phyloP scores from a whole-genome alignment of 2,329 filamentous ascomycete species.

The Xylariomycetidae sp. region DNA sequence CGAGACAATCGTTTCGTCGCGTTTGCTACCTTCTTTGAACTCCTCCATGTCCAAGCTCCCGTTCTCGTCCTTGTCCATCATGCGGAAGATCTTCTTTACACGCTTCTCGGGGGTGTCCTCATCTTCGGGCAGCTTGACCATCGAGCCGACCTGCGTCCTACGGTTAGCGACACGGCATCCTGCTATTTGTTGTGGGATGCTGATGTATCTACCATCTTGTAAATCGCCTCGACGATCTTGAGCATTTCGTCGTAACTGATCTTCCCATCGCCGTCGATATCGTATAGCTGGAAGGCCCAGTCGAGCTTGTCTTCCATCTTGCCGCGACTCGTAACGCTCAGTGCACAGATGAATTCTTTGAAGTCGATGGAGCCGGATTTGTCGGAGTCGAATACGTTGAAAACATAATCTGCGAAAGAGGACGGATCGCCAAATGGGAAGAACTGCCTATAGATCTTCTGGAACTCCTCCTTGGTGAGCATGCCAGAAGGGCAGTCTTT shows the following conservation, averaged over 20 bases:
- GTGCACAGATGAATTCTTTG: conserved; percentile 97
- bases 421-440: conserved; percentile 98
- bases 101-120: conserved; percentile 99
- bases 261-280: conserved; percentile 98
- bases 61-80: conserved; percentile 99
- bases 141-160: conserved; percentile 74
- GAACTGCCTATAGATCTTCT: conserved; percentile 99
- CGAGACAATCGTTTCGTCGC: conserved; percentile 97
- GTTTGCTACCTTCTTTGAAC: conserved; percentile 98
- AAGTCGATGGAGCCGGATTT: conserved; percentile 98
- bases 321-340: conserved; percentile 92
- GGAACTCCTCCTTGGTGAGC: conserved; percentile 97
- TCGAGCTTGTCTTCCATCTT: conserved; percentile 99
- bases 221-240: conserved; percentile 96
- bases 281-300: conserved; percentile 98
- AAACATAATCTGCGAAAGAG: conserved; percentile 97
- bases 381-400: conserved; percentile 97
- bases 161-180: conserved; percentile 7
- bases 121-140: conserved; percentile 98
- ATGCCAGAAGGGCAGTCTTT: conserved; percentile 97
- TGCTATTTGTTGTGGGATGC: neutral
- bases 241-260: conserved; percentile 99
- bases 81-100: conserved; percentile 95
- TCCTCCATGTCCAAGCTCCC: conserved; percentile 94
- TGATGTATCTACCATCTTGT: conserved; percentile 79